Base-by-base conservation (phyloP, 495 filamentous ascomycete genomes). In the Penicillium ucsense region DNA sequence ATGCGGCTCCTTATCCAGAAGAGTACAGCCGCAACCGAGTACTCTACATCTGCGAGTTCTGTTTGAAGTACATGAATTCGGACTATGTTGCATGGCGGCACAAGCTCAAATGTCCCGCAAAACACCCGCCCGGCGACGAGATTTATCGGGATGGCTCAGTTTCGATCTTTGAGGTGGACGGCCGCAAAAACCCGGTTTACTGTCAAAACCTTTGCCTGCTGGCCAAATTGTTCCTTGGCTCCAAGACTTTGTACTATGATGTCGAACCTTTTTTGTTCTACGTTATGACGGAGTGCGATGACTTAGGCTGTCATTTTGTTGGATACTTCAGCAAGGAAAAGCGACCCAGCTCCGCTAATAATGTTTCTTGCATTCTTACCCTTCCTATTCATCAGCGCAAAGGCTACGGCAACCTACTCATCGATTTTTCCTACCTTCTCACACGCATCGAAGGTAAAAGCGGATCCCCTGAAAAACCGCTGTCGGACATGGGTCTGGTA, bases 251-350 rank as follows among this genome's bases (percentile, higher is more conserved):
- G 8, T 98, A 98, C 61, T 98, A 98, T 65, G 92, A 98, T 57
- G 92, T 98, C 4, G 94, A 98, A 49, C 92, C 92, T 0, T 98
- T 98, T 60, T 70, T 98, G 11, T 98, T 98, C 73, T 98, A 98
- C 65, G 89, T 98, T 40, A 91, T 98, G 76, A 95, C 89, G 43
- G 92, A 97, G 62, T 90, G 83, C 54, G 89, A 98, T 55, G 88
- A 95, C 33, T 68, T 85, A 34, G 92, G 92, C 12, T 96, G 89
- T 59, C 92, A 97, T 63, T 96, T 98, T 57, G 94, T 98, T 38
- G 92, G 92, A 11, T 98, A 98, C 61, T 98, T 98, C 59, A 97
- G 94, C 46, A 98, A 98, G 70, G 92, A 98, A 63, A 98, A 98
- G 68, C 80, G 92, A n/a, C 86, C 85, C 4, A 91, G 86, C 62